Base-by-base conservation (phyloP, 108 stramenopile genomes). In the Cylindrotheca closterium region DNA sequence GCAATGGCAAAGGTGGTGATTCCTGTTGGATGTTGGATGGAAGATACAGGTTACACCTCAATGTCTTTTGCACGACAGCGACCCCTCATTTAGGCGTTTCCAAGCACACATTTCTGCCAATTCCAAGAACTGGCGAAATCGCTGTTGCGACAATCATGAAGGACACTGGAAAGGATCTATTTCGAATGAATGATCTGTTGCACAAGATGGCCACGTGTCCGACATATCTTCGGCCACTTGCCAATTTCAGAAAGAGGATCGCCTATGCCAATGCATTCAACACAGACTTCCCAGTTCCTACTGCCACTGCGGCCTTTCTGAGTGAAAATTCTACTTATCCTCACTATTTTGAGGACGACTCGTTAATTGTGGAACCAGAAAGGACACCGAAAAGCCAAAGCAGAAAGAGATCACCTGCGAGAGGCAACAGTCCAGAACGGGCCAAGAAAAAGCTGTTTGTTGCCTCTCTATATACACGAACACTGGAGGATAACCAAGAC, bases 211-310 rank as follows among this genome's bases (percentile, higher is more conserved):
- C 76, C 19, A 80, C 77, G 5, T 59, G 47, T 52, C 42, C 70
- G 0, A 65, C 70, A 26, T 94, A 73, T 58, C 61, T 94, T 19
- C 50, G 55, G 7, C 88, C 93, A 0, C 68, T 94, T 29, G 55
- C 67, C 1, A 55, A 63, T 47, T 94, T 94, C 71, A 84, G 86
- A 18, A 73, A 77, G 55, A 56, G 93, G 7, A 82, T 91, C 28
- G 89, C 89, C 7, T 94, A 89, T 76, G 89, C 89, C 68, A 94
- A 94, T 76, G 87, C 87, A n/a, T 94, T 84, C 49, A 73, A 80
- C 23, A 94, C 93, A 3, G 93, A 94, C 69, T 94, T 94, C 79
- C 88, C 88, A 5, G 93, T 94, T 12, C 93, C 93, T 0, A 76
- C 79, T 8, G 55, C 63, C 23, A 94, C 93, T 1, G 93, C 93